Conservation (phyloP, 2,329 filamentous ascomycete genomes). For the Sarocladium kiliense region DNA sequence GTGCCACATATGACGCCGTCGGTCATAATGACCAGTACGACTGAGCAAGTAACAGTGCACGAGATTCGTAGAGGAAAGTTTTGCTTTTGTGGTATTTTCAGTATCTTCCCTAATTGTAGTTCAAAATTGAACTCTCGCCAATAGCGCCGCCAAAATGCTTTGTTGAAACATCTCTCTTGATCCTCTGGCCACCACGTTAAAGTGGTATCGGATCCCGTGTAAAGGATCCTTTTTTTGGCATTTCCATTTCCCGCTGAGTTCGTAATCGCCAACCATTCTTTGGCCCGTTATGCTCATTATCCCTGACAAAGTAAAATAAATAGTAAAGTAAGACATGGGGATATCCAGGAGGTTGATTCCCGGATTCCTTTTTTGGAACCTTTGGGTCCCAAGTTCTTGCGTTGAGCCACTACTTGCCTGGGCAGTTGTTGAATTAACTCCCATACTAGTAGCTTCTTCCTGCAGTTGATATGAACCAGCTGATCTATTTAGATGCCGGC, state of each 20-base stretch:
- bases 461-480: too few relatives aligned
- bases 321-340: constrained; percentile 4
- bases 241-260: constrained; percentile 1
- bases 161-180: constrained; percentile 5
- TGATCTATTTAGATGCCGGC: constrained; percentile 45
- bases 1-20: too few relatives aligned
- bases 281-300: constrained; percentile 7
- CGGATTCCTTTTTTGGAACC: neutral
- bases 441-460: neutral
- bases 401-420: neutral
- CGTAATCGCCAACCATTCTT: neutral
- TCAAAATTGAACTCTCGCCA: constrained; percentile 1
- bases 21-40: too few relatives aligned
- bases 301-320: constrained; percentile 1
- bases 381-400: neutral
- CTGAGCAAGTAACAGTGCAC: too few relatives aligned
- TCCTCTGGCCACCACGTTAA: constrained; percentile 1
- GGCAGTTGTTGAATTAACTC: neutral
- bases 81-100: neutral
- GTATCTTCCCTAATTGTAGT: neutral
- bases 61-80: neutral
- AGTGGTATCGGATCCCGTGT: neutral
- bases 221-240: neutral
- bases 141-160: constrained; percentile 8
- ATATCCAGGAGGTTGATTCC: constrained; percentile 8